Evolutionary conservation across 2,329 filamentous ascomycete species (phyloP).

Genomic region (Aspergillus arachidicola): DNA sequence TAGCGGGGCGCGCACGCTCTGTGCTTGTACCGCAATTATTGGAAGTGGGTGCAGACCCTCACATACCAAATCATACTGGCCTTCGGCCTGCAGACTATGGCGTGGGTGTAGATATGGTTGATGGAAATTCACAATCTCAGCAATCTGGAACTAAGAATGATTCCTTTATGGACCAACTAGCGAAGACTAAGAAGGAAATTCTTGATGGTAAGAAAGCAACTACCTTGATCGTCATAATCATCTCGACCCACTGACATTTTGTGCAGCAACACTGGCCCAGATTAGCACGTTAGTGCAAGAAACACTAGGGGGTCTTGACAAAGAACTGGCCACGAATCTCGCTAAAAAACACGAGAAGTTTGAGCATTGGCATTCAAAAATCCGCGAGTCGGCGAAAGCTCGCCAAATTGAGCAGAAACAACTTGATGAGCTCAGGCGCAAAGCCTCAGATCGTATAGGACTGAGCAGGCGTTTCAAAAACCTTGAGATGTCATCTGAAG

Average conservation of each 20-base stretch:
- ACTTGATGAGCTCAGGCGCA: conserved; percentile 70
- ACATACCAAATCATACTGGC: conserved; percentile 86
- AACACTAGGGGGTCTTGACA: conserved; percentile 75
- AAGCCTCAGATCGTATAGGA: conserved; percentile 65
- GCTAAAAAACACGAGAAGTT: conserved; percentile 81
- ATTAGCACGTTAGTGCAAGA: conserved; percentile 71
- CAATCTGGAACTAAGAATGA: conserved; percentile 50
- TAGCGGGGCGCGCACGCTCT: conserved; percentile 90
- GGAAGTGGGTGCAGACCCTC: conserved; percentile 92
- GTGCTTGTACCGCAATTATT: conserved; percentile 96
- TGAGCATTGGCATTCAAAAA: conserved; percentile 76
- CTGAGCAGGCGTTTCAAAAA: conserved; percentile 74
- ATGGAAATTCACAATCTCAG: conserved; percentile 47
- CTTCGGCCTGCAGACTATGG: conserved; percentile 92
- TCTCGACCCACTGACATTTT: conserved; percentile 35
- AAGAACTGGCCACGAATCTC: conserved; percentile 78
- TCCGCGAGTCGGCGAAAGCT: conserved; percentile 77
- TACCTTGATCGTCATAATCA: not conserved
- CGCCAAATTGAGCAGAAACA: conserved; percentile 75
- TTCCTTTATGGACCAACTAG: conserved; percentile 47
- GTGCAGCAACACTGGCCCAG: conserved; percentile 41
- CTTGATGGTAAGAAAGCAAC: conserved; percentile 40
- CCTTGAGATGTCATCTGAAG: conserved; percentile 71
- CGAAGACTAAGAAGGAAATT: conserved; percentile 50
- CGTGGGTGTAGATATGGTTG: conserved; percentile 70